Evolutionary conservation across 2,329 filamentous ascomycete species (phyloP).

Genomic region (Beauveria medogensis): DNA sequence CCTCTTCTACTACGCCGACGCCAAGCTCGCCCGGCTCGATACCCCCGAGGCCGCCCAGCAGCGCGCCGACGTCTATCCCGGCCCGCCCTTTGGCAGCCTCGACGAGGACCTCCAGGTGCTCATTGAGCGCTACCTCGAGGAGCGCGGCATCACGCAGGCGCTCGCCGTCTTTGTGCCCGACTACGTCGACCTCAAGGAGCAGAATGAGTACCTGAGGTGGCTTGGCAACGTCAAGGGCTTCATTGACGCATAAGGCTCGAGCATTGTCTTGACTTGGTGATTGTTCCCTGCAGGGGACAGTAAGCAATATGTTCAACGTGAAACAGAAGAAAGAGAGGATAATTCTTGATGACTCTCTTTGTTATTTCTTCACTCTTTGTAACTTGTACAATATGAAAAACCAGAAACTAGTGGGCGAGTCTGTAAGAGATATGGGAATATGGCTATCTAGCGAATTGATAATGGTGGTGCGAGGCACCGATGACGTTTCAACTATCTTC

Average conservation of each 20-base stretch:
- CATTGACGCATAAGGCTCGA: constrained; percentile 55
- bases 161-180: constrained; percentile 88
- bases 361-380: background rate
- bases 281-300: too few relatives aligned
- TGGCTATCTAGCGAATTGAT: constrained; percentile 6
- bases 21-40: constrained; percentile 67
- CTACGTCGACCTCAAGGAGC: constrained; percentile 97
- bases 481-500: background rate
- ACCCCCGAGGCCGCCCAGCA: constrained; percentile 70
- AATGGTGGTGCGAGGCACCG: background rate
- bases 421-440: background rate
- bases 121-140: constrained; percentile 88
- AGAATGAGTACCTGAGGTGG: constrained; percentile 93
- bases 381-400: constrained; percentile 14
- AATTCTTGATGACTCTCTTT: background rate
- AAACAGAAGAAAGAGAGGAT: background rate
- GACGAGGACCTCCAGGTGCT: constrained; percentile 93
- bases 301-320: background rate
- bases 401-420: background rate
- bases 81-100: constrained; percentile 86
- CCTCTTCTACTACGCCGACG: constrained; percentile 77
- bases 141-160: constrained; percentile 80
- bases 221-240: constrained; percentile 81
- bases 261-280: background rate
- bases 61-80: constrained; percentile 73